Percentiles rank a stretch among this genome's conserved stretches.
phyloP scores from a whole-genome alignment of 208 protist genomes.

The Trypanosoma platydactyli region DNA sequence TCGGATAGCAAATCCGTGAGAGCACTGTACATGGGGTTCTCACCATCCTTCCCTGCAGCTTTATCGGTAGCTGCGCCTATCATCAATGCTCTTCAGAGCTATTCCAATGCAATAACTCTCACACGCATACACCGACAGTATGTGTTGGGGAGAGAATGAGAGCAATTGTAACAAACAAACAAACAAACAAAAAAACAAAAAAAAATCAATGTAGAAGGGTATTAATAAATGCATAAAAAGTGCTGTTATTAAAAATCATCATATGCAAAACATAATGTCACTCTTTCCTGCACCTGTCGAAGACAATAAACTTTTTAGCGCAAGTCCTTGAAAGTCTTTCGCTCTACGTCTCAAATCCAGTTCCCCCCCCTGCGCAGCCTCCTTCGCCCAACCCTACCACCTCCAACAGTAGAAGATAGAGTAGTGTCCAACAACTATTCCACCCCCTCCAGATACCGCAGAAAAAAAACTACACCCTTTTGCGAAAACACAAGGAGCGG shows the following conservation, averaged over 20 bases:
- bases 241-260: too few species aligned
- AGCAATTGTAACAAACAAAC: slow-evolving; percentile 11
- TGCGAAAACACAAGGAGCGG: slow-evolving; percentile 59
- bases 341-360: too few species aligned
- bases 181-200: neutral
- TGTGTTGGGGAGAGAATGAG: neutral
- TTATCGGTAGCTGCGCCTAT: slow-evolving; percentile 9
- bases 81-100: neutral
- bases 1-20: slow-evolving; percentile 26
- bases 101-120: neutral
- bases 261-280: too few species aligned
- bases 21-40: slow-evolving; percentile 26
- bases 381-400: too few species aligned
- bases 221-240: neutral
- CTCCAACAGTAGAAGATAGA: neutral
- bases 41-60: slow-evolving; percentile 21
- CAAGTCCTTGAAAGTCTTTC: too few species aligned
- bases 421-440: neutral
- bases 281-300: too few species aligned
- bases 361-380: too few species aligned
- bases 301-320: too few species aligned
- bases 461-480: slow-evolving; percentile 13
- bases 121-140: neutral
- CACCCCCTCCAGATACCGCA: neutral
- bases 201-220: neutral